phyloP scores from a whole-genome alignment of 2,329 filamentous ascomycete species.

The Scedosporium apiospermum region DNA sequence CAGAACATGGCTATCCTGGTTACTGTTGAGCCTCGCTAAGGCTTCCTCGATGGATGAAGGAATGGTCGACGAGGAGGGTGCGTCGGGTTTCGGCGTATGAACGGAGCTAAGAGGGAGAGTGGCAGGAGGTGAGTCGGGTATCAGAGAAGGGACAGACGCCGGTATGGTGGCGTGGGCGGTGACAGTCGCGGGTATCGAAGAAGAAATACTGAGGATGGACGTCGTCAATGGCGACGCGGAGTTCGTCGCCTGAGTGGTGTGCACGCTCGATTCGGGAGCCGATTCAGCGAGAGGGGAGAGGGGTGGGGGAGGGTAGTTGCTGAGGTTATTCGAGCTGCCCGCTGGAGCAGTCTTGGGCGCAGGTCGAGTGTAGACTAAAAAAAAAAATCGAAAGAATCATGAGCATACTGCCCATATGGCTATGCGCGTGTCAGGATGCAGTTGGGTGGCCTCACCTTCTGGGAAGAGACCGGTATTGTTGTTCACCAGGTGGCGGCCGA shows the following conservation, averaged over 20 bases:
- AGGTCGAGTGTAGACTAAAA: constrained; percentile 52
- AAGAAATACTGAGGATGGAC: constrained; percentile 3
- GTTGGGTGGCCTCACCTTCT: constrained; percentile 50
- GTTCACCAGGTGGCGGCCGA: constrained; percentile 65
- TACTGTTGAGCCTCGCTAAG: constrained; percentile 28
- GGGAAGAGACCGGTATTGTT: constrained; percentile 72
- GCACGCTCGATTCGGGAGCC: constrained; percentile 14
- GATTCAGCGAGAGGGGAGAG: constrained; percentile 21
- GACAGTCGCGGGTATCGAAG: background rate
- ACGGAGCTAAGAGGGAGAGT: constrained; percentile 31
- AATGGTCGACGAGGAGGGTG: constrained; percentile 9
- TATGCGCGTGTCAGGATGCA: constrained; percentile 9
- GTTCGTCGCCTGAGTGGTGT: constrained; percentile 11
- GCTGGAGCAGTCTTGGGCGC: constrained; percentile 34
- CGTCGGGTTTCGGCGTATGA: constrained; percentile 18
- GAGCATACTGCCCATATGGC: constrained; percentile 13
- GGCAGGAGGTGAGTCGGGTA: constrained; percentile 19
- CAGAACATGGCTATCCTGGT: constrained; percentile 61
- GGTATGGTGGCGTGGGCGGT: background rate
- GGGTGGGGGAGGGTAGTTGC: constrained; percentile 16
- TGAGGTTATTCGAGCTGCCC: constrained; percentile 13
- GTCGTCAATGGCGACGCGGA: constrained; percentile 12
- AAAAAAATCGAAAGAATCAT: constrained; percentile 7
- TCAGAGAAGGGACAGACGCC: constrained; percentile 9
- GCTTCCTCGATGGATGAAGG: constrained; percentile 23